phyloP scores from a whole-genome alignment of 805 yeast species.

The Hermanozyma aechmeae region DNA sequence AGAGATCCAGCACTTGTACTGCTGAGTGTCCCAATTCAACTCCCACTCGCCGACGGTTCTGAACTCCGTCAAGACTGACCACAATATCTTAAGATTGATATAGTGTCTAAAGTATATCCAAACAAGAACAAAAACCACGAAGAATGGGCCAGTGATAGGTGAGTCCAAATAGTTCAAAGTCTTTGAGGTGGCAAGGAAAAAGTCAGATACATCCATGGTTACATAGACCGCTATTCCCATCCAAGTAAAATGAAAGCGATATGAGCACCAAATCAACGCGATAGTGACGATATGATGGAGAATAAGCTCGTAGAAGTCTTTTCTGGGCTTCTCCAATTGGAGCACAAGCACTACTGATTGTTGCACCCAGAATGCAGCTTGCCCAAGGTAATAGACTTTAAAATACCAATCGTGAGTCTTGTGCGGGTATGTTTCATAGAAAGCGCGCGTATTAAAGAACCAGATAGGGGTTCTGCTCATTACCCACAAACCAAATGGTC shows the following conservation, averaged over 20 bases:
- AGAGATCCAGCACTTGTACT: constrained; percentile 93
- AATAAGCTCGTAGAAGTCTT: constrained; percentile 84
- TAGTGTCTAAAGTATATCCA: constrained; percentile 93
- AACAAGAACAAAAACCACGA: constrained; percentile 51
- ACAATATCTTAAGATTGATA: constrained; percentile 68
- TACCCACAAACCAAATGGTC: constrained; percentile 83
- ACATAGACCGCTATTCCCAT: constrained; percentile 87
- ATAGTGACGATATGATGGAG: constrained; percentile 92
- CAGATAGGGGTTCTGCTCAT: constrained; percentile 78
- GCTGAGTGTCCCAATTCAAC: constrained; percentile 80
- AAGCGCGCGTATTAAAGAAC: constrained; percentile 78
- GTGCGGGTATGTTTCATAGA: constrained; percentile 81
- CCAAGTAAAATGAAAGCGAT: constrained; percentile 92
- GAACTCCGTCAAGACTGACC: constrained; percentile 82
- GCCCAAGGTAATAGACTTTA: constrained; percentile 79
- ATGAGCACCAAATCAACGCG: constrained; percentile 75
- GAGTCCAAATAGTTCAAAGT: constrained; percentile 81
- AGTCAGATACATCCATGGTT: constrained; percentile 94
- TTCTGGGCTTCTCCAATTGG: constrained; percentile 90
- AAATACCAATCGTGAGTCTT: constrained; percentile 55
- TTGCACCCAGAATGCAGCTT: constrained; percentile 97
- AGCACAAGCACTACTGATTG: constrained; percentile 77
- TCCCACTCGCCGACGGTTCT: constrained; percentile 73
- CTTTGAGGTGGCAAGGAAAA: constrained; percentile 77
- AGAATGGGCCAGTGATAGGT: constrained; percentile 51